Percentiles rank a stretch among this genome's conserved stretches.
phyloP scores from a whole-genome alignment of 768 basidiomycete species.

The Termitomyces sp. region DNA sequence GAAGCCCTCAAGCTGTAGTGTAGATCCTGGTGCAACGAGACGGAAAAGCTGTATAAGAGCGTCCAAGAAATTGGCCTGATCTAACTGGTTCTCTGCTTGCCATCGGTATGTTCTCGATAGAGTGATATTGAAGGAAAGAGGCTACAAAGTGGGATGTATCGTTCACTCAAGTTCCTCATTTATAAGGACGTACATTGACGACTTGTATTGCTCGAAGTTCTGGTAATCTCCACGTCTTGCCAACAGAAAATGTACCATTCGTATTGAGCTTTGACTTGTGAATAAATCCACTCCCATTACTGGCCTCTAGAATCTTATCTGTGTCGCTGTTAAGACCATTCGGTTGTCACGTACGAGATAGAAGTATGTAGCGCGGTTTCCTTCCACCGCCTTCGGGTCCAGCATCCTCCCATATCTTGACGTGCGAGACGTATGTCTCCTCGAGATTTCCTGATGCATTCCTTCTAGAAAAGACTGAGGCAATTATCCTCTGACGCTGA shows the following conservation, averaged over 20 bases:
- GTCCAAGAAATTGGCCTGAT: conserved; percentile 71
- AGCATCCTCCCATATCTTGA: conserved; percentile 93
- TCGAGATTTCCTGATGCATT: conserved; percentile 58
- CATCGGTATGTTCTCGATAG: conserved; percentile 88
- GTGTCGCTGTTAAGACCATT: conserved; percentile 2
- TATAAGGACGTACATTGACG: conserved; percentile 47
- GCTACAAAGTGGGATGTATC: conserved; percentile 32
- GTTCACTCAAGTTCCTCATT: not conserved
- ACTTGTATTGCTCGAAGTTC: conserved; percentile 83
- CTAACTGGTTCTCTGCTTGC: conserved; percentile 71
- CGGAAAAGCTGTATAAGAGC: conserved; percentile 61
- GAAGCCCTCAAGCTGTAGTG: conserved; percentile 58
- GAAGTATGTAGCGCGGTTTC: conserved; percentile 87
- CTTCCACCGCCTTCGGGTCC: conserved; percentile 58
- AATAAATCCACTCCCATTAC: conserved; percentile 61
- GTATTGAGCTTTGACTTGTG: conserved; percentile 98
- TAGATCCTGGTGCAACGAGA: conserved; percentile 34
- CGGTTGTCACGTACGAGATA: conserved; percentile 67
- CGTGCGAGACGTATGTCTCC: conserved; percentile 80
- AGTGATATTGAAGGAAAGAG: conserved; percentile 70
- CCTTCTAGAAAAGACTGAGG: conserved; percentile 76
- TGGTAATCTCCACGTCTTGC: conserved; percentile 89
- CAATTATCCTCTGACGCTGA: conserved; percentile 66
- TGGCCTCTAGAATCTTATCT: conserved; percentile 41
- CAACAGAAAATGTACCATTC: conserved; percentile 92